These are phyloP conservation scores for Dothiorella sarmentorum DNA, from an alignment of 2,329 filamentous ascomycete species.

Conservation along the genomic window DNA sequence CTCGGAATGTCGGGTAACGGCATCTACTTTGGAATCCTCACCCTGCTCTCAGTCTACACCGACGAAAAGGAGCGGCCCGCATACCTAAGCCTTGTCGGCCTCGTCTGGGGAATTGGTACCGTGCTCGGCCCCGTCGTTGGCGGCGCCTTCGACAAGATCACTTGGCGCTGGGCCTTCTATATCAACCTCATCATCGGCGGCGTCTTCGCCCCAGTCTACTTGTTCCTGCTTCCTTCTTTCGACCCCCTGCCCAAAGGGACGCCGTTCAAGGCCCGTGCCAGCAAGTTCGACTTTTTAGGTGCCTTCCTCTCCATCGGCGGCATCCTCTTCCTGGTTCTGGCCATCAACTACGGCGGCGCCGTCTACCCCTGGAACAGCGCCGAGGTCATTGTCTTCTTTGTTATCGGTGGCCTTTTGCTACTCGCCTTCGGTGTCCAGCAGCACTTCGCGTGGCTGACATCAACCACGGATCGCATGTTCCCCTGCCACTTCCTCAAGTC, in stretches of 20 bases:
- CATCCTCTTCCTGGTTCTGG: constrained; percentile 45
- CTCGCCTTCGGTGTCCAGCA: constrained; percentile 48
- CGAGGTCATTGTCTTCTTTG: constrained; percentile 45
- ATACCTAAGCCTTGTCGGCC: constrained; percentile 33
- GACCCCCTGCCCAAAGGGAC: background rate
- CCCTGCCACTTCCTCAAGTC: constrained; percentile 46
- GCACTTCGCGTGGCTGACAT: constrained; percentile 44
- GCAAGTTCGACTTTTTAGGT: constrained; percentile 36
- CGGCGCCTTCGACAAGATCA: constrained; percentile 31
- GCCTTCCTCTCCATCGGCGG: constrained; percentile 43
- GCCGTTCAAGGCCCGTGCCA: background rate
- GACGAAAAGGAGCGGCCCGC: constrained; percentile 46
- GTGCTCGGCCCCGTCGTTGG: constrained; percentile 31
- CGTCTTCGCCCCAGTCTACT: constrained; percentile 23
- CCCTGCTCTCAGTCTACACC: constrained; percentile 49
- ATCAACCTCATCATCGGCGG: constrained; percentile 29
- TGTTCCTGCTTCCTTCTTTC: constrained; percentile 28
- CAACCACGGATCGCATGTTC: constrained; percentile 44
- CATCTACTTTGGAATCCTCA: constrained; percentile 29
- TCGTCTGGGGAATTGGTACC: constrained; percentile 28
- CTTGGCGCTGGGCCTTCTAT: constrained; percentile 50
- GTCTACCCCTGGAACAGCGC: constrained; percentile 48
- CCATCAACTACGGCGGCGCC: constrained; percentile 50
- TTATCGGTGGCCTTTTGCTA: constrained; percentile 42
- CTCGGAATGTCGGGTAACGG: constrained; percentile 53